Evolutionary conservation across 2,329 filamentous ascomycete genomes (phyloP).

Genomic region (Fusarium sp.): DNA sequence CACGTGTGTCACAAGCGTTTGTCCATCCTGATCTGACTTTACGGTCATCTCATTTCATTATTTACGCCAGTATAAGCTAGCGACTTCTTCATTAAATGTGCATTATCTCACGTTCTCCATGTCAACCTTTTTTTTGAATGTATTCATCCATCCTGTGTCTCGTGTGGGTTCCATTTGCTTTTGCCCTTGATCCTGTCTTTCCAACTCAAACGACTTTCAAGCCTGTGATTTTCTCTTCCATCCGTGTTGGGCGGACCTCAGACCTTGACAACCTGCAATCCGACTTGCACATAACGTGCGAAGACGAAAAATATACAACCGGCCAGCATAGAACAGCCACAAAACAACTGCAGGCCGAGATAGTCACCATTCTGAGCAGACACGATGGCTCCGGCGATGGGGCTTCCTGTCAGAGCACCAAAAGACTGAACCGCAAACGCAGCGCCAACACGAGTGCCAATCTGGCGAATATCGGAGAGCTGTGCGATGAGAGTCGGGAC

Average conservation of each 20-base stretch:
- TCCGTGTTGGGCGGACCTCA: slow-evolving; percentile 20
- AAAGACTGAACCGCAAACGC: slow-evolving; percentile 69
- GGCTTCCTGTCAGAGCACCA: slow-evolving; percentile 71
- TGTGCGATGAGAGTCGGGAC: slow-evolving; percentile 72
- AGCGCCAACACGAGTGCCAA: slow-evolving; percentile 73
- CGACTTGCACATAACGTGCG: slow-evolving; percentile 48
- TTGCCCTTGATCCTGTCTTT: neutral
- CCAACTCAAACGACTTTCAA: neutral
- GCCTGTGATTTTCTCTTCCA: neutral
- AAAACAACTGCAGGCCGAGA: slow-evolving; percentile 70
- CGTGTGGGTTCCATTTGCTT: neutral
- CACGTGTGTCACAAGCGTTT: neutral
- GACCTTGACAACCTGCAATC: slow-evolving; percentile 47
- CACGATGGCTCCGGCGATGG: slow-evolving; percentile 72
- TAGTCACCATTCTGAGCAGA: slow-evolving; percentile 60
- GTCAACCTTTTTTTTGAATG: neutral
- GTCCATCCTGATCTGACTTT: neutral
- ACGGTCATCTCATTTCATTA: neutral
- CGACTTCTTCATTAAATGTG: neutral
- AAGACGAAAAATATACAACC: slow-evolving; percentile 41
- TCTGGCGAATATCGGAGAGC: slow-evolving; percentile 73
- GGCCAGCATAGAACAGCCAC: slow-evolving; percentile 59
- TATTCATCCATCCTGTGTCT: neutral
- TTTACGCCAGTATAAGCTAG: neutral
- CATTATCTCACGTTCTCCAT: neutral